A percentile compares a stretch with the other conserved stretches of the same genome.
These are phyloP conservation scores for Dryadomyces quercivorus DNA, from an alignment of 2,329 filamentous ascomycete genomes.

Conservation along the genomic window DNA sequence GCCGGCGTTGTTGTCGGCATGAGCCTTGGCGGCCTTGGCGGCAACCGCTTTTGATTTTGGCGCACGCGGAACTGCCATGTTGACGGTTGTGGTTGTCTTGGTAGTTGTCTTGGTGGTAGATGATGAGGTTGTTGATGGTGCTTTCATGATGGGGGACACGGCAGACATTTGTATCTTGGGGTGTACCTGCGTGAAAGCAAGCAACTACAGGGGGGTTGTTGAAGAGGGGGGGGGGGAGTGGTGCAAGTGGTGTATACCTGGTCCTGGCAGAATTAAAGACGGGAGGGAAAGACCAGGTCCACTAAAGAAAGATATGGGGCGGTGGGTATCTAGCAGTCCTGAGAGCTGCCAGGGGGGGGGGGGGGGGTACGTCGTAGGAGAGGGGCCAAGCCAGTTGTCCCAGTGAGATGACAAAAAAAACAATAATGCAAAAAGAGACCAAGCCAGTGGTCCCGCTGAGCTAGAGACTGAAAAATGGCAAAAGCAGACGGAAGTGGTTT, in stretches of 20 bases:
- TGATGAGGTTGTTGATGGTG: conserved; percentile 2
- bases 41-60: conserved; percentile 45
- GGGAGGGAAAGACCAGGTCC: background rate
- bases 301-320: conserved; percentile 8
- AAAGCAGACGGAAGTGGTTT: conserved; percentile 4
- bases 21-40: conserved; percentile 19
- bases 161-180: conserved; percentile 49
- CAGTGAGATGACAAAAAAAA: conserved; percentile 3
- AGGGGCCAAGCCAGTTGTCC: conserved; percentile 11
- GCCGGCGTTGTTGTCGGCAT: conserved; percentile 22
- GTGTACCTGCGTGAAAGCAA: conserved; percentile 3
- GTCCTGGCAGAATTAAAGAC: conserved; percentile 2
- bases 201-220: conserved; percentile 12
- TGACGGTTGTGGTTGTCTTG: conserved; percentile 31
- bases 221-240: conserved; percentile 10
- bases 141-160: conserved; percentile 46
- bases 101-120: conserved; percentile 6
- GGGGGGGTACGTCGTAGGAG: background rate
- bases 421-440: conserved; percentile 5
- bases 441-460: conserved; percentile 8
- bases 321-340: conserved; percentile 12
- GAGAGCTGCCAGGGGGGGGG: background rate
- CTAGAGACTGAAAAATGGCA: background rate
- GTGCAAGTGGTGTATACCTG: conserved; percentile 6
- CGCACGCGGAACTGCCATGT: conserved; percentile 50